Base-by-base conservation (phyloP, 352 stramenopile genomes). In the Phytophthora hybrid region DNA sequence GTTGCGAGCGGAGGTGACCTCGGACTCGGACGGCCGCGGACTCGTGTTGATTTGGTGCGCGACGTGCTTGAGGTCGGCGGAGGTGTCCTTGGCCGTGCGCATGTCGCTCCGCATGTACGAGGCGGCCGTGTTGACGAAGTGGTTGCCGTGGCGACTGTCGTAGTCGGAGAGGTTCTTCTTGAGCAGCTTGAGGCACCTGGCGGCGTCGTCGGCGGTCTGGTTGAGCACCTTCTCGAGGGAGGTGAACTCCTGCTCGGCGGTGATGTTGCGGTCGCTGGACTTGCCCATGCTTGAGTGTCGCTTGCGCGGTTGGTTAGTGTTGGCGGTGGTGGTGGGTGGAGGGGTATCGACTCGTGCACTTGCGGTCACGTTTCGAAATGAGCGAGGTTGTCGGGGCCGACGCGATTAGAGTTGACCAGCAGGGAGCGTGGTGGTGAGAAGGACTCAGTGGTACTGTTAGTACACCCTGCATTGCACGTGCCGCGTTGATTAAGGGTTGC, bases 91-190 rank as follows among this genome's bases (percentile, higher is more conserved):
- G 26, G 66, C 66, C 14, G 58, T 68, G 34, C 63, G 57, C 49
- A 76, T 76, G 31, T 63, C 51, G 57, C 58, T 63, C 21, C 57
- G 37, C 69, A 76, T 55, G 41, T 69, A 72, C 4, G 56, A 76
- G 18, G 32, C n/a, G 39, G 69, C 57, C 8, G 69, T 72, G 63
- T 76, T 63, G 37, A 68, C 59, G 34, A 76, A 72, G 53, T 76
- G 63, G 32, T 68, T 66, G 29, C 63, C 57, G 39, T 68, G 69
- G 13, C 58, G 69, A 59, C 39, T 72, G 39, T 76, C 62, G 31
- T 67, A 76, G 16, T 71, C 69, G 39, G 63, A 71, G 16, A 76
- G 57, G 31, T 76, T 76, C 21, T 66, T 63, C 44, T 76, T 71
- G 23, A 76, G 56, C 21, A 66, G 11, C 23, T 76, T 71, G n/a